phyloP scores from a whole-genome alignment of 495 filamentous ascomycete species.

The Friedmanniomyces simplex region DNA sequence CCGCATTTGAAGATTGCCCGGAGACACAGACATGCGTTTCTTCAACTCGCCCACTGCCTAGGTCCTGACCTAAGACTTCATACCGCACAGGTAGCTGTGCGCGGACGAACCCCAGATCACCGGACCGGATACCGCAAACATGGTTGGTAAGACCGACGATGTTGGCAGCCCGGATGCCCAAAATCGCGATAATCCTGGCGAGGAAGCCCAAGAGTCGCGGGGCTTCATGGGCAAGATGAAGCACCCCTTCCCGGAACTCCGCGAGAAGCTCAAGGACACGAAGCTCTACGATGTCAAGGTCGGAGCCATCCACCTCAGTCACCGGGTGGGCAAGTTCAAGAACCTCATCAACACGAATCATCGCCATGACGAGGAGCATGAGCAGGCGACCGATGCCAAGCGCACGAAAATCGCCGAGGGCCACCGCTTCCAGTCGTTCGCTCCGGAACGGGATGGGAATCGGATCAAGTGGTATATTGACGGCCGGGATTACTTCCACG shows the following conservation, averaged over 20 bases:
- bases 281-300: conserved; percentile 83
- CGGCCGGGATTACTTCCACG: conserved; percentile 85
- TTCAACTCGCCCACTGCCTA: no score
- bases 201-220: neutral
- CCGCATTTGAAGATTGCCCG: no score
- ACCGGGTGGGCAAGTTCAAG: conserved; percentile 56
- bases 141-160: conserved; percentile 8
- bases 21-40: no score
- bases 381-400: conserved; percentile 72
- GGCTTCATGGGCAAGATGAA: conserved; percentile 9
- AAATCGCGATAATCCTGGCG: neutral
- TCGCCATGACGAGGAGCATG: conserved; percentile 89
- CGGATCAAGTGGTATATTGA: conserved; percentile 96
- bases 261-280: conserved; percentile 41
- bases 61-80: no score
- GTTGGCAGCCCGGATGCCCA: neutral
- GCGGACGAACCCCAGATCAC: no score
- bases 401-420: conserved; percentile 58
- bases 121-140: neutral
- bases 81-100: neutral
- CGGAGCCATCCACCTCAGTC: conserved; percentile 68
- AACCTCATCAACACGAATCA: conserved; percentile 80
- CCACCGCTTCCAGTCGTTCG: conserved; percentile 80
- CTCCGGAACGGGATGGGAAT: conserved; percentile 74
- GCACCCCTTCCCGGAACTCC: conserved; percentile 14